Conservation (phyloP, 208 protist genomes). For the Herpetomonas tarakana region DNA sequence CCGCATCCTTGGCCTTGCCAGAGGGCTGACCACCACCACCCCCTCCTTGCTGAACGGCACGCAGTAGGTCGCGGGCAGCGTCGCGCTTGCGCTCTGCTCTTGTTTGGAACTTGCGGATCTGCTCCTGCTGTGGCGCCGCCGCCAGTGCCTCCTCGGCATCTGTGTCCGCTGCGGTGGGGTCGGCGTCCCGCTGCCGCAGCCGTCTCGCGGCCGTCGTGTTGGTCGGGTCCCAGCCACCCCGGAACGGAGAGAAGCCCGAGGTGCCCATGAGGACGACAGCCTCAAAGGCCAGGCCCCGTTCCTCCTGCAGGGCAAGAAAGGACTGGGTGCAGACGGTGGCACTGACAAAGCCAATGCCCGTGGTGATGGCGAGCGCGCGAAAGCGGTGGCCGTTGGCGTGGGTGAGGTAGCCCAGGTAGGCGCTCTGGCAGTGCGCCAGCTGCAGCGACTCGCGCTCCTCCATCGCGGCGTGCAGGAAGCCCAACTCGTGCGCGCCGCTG, state of each 20-base stretch:
- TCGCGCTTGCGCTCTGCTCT: not conserved
- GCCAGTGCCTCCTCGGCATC: not conserved
- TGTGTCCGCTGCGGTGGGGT: too few relatives aligned
- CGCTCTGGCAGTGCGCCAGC: slow-evolving; percentile 41
- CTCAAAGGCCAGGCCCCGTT: slow-evolving; percentile 18
- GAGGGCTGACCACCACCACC: not conserved
- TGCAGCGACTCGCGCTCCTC: slow-evolving; percentile 16
- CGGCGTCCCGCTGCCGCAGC: too few relatives aligned
- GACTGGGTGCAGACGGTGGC: slow-evolving; percentile 37
- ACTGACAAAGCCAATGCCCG: slow-evolving; percentile 49
- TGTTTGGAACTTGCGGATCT: not conserved
- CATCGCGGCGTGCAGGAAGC: slow-evolving; percentile 32
- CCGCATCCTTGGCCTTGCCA: not conserved
- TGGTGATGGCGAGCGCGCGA: slow-evolving; percentile 37
- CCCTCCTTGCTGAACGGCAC: not conserved
- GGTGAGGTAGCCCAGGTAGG: slow-evolving; percentile 32
- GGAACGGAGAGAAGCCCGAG: slow-evolving; percentile 55
- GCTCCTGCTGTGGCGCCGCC: slow-evolving; percentile 2
- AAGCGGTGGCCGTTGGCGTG: slow-evolving; percentile 28
- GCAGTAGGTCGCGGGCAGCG: not conserved
- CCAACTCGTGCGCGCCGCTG: slow-evolving; percentile 40
- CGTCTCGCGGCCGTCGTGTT: slow-evolving; percentile 23
- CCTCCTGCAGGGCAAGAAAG: slow-evolving; percentile 22
- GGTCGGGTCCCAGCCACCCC: slow-evolving; percentile 51
- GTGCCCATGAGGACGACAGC: slow-evolving; percentile 55